Evolutionary conservation across 768 basidiomycete genomes (phyloP), one percentile per base, ranked within the genome.

Genomic region (Mycena galericulata): DNA sequence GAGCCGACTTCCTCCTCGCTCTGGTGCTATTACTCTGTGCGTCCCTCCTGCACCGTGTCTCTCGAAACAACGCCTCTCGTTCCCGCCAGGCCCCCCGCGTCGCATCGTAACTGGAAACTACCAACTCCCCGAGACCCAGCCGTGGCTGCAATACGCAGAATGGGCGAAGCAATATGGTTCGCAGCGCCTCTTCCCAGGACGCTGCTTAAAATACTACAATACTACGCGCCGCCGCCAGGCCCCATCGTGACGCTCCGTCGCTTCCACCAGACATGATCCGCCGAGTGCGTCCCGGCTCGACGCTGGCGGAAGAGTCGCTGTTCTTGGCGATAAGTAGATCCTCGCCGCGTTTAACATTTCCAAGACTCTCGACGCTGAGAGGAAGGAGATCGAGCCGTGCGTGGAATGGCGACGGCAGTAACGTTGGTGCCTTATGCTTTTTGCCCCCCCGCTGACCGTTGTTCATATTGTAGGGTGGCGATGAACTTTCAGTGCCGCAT

Each of bases 191-290:
- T 34, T 49, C 53, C 27, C 45, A n/a, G n/a, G n/a, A n/a, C n/a
- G n/a, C n/a, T n/a, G n/a, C 17, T 47, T 9, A 10, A 24, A 11
- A 12, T 45, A 38, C n/a, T 32, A 40, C 43, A 34, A 45, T 8
- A 2, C 12, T 17, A 27, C 5, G 11, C 18, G 26, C 46, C 7
- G 24, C 17, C 34, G 34, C 8, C 54, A 85, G 82, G 85, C 1
- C 80, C 83, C 34, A 72, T 89, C 14, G 73, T 86, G 18, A 81
- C 82, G 63, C 73, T 83, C 47, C 80, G 75, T 46, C 58, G 77
- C 50, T 74, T 85, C 55, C 80, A 80, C 55, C 76, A 75, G 36
- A 73, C 80, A n/a, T n/a, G n/a, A 77, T 83, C 17, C 71, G 71
- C 4, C 68, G 71, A 5, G 71, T 70, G 1, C 67, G 71, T 53